Evolutionary conservation across 768 basidiomycete species (phyloP), one percentile per base, ranked within the genome.

Genomic region (Psilocybe azurescens): DNA sequence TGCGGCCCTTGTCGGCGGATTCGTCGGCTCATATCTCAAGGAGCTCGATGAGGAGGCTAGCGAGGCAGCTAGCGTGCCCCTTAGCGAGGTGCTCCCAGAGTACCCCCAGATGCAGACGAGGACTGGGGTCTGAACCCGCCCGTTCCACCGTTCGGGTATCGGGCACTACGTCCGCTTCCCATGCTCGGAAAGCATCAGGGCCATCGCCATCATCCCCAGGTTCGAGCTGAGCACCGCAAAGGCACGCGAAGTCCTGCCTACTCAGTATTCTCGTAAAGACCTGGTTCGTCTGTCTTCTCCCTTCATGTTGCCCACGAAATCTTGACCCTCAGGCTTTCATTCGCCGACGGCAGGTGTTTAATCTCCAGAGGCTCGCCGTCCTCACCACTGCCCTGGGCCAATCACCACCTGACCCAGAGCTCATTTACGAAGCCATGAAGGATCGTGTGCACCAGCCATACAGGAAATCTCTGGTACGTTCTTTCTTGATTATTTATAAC

Each of bases 341-440:
- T 52, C 11, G 60, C 46, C 56, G 57, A 51, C 50, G 32, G 30
- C 49, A 99, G 97, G 90, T 99, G 13, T 99, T 99, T 81, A 99
- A 99, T 74, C 81, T 99, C 57, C 97, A 99, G 75, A 87, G 97
- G 20, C 80, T 99, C 13, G 97, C 97, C 0, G 97, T 99, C 30
- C 83, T 99, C 58, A 99, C 97, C 1, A 97, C 95, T 2, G 96
- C 97, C 0, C 85, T 99, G 10, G 91, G 87, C 3, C 89, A 91
- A 70, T 87, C 89, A 10, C 97, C 97, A 1, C 96, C 96, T 1
- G 94, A 99, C 72, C 88, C 97, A 0, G 92, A 89, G 20, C 86
- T 99, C n/a, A 98, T 99, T 60, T 99, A 97, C 75, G 97, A 99
- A 73, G 97, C 97, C 1, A 99, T 99, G 97, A 97, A 98, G 71